These are phyloP conservation scores for Thermothelomyces thermophilus DNA, from an alignment of 2,329 filamentous ascomycete species.

Conservation along the genomic window DNA sequence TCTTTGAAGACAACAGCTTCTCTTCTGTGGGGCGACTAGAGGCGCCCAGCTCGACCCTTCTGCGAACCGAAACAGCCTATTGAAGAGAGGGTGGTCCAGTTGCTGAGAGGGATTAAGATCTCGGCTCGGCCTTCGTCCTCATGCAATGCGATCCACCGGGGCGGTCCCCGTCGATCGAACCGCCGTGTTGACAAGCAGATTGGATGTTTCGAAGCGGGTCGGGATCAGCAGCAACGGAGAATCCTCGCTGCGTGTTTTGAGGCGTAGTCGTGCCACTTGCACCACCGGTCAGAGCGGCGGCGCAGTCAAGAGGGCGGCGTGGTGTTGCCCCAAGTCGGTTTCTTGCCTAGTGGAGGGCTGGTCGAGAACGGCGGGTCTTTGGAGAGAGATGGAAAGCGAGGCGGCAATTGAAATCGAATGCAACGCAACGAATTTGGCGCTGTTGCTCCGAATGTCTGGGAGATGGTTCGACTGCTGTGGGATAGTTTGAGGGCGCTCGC, in stretches of 20 bases:
- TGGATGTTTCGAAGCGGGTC: conserved; percentile 1
- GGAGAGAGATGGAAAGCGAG: background rate
- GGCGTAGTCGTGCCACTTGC: conserved; percentile 12
- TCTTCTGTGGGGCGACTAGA: conserved; percentile 25
- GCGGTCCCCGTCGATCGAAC: conserved; percentile 11
- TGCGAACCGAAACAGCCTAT: conserved; percentile 17
- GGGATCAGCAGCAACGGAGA: conserved; percentile 4
- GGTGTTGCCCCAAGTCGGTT: background rate
- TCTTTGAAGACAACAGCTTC: conserved; percentile 47
- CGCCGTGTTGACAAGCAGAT: conserved; percentile 5
- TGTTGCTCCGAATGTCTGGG: background rate
- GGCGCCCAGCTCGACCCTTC: conserved; percentile 25
- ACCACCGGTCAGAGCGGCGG: conserved; percentile 13
- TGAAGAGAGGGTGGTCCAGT: conserved; percentile 4
- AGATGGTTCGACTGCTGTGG: background rate
- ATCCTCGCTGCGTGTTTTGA: conserved; percentile 10
- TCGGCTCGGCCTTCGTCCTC: conserved; percentile 3
- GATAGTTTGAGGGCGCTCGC: background rate
- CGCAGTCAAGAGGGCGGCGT: conserved; percentile 13
- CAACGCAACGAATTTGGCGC: conserved; percentile 3
- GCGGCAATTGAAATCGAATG: conserved; percentile 9
- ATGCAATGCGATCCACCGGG: conserved; percentile 10
- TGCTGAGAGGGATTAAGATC: conserved; percentile 2
- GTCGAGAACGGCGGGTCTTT: conserved; percentile 3
- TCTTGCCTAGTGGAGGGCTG: conserved; percentile 11